A percentile compares a stretch with the other conserved stretches of the same genome.
These are phyloP conservation scores for Papiliotrema terrestris DNA, from an alignment of 1,284 basidiomycete species.

Conservation along the genomic window DNA sequence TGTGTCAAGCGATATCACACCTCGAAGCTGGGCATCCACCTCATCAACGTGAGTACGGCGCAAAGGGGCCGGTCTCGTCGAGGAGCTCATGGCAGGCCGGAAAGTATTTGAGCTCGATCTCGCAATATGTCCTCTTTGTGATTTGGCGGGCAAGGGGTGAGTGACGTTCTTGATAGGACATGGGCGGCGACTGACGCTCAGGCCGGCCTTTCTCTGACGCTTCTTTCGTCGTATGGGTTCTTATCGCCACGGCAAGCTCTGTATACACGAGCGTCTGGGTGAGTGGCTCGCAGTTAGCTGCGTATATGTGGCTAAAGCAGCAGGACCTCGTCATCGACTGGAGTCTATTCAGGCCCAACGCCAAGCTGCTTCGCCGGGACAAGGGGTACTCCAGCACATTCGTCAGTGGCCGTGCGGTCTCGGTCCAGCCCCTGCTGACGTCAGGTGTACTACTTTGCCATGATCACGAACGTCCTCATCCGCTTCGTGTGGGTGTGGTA, in stretches of 20 bases:
- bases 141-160: constrained; percentile 67
- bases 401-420: constrained; percentile 8
- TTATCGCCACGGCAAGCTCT: constrained; percentile 62
- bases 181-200: background rate
- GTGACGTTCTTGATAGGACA: constrained; percentile 11
- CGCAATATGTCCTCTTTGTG: constrained; percentile 64
- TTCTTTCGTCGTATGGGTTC: constrained; percentile 61
- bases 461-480: constrained; percentile 63
- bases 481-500: constrained; percentile 82
- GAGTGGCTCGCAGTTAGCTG: constrained; percentile 44
- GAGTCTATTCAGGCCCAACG: constrained; percentile 62
- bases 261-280: constrained; percentile 77
- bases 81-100: constrained; percentile 57
- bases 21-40: constrained; percentile 67
- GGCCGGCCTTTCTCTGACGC: constrained; percentile 38
- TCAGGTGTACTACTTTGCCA: constrained; percentile 52
- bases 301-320: background rate
- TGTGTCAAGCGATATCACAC: constrained; percentile 82
- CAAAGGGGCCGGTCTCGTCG: background rate
- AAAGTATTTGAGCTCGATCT: constrained; percentile 68
- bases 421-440: background rate
- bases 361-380: constrained; percentile 69
- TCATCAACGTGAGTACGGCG: constrained; percentile 69
- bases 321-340: constrained; percentile 59
- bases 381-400: constrained; percentile 61